Evolutionary conservation across 108 stramenopile genomes (phyloP), one percentile per base, ranked within the genome.

Genomic region (Nitzschia palea): DNA sequence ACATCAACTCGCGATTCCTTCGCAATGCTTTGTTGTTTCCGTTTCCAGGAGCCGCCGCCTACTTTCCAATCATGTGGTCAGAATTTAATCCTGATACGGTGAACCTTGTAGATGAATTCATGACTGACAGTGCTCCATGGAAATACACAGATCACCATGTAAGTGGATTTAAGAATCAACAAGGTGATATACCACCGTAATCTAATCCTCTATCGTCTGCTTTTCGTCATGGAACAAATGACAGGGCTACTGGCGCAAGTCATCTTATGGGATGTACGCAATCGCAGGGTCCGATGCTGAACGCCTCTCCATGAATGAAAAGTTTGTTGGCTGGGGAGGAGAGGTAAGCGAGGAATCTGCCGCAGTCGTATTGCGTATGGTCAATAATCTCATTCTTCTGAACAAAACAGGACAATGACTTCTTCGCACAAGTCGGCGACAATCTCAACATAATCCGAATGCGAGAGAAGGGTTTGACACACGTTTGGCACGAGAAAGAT

Each of bases 31-130:
- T 65, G 32, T 36, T 48, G 2, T 62, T 61, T 62, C 51, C 61
- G 0, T 62, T 62, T 55, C 61, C 70, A 15, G 30, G 47, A 4
- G 51, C 44, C 40, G 37, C 60, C 20, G 71, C 71, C 17, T 72
- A 72, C 27, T 65, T 72, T 45, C 71, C 71, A 33, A 72, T 72
- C 0, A 57, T 72, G 62, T 72, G 62, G 62, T 65, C 62, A 26
- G 71, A 62, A n/a, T 72, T 50, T 25, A 62, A 72, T 34, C 71
- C 71, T 4, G 53, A 65, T 14, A 47, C 63, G 14, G 71, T 72
- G 25, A 18, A 63, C n/a, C 55, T 72, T 29, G 71, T 62, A 10
- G 61, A 71, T 22, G n/a, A 62, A 43, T 58, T 69, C 29, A 44
- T 69, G 8, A 35, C 68, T 15, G 29, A 18, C 8, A 22, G 20